Base-by-base conservation (phyloP, 1,284 basidiomycete species). In the Lignosus rhinocerotis region DNA sequence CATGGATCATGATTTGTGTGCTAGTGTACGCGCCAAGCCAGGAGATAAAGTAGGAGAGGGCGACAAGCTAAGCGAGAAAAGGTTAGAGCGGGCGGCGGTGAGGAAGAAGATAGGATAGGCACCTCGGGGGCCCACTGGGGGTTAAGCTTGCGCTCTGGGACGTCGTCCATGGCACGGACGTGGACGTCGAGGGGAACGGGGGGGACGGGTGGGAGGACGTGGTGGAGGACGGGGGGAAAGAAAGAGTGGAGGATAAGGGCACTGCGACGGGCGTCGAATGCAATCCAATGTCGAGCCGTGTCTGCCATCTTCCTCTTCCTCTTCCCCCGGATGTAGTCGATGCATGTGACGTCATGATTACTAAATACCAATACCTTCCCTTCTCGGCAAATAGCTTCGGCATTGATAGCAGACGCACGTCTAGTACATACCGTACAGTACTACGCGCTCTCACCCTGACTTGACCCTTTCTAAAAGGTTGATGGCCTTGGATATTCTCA, bases 11-110 rank as follows among this genome's bases (percentile, higher is more conserved):
- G 53, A 72, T 69, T 54, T 72, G 70, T 0, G 69, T 72, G 65
- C 69, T 70, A 12, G 70, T 72, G 55, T 72, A 72, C 45, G 70
- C 68, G 42, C 70, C 70, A 3, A 72, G 61, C 70, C 70, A 70
- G 0, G 70, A 72, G 45, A 72, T 69, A 52, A 65, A 64, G 55
- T 66, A 72, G 38, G 70, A 72, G n/a, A 72, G 64, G 30, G 60
- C 65, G 46, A 72, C 58, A 56, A 72, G 67, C 70, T 72, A 53
- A 42, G 39, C 14, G 12, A 9, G 43, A 38, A 34, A 34, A 10
- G n/a, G 12, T 36, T 49, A 30, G 30, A 32, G 12, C 30, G 34
- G 44, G 31, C 45, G 33, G 30, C 17, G 14, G 12, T 19, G 16
- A 36, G 34, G 5, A 12, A 43, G 14, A 30, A n/a, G 16, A 21